phyloP scores from a whole-genome alignment of 371 early-diverging fungal species.

The Smittium mucronatum region DNA sequence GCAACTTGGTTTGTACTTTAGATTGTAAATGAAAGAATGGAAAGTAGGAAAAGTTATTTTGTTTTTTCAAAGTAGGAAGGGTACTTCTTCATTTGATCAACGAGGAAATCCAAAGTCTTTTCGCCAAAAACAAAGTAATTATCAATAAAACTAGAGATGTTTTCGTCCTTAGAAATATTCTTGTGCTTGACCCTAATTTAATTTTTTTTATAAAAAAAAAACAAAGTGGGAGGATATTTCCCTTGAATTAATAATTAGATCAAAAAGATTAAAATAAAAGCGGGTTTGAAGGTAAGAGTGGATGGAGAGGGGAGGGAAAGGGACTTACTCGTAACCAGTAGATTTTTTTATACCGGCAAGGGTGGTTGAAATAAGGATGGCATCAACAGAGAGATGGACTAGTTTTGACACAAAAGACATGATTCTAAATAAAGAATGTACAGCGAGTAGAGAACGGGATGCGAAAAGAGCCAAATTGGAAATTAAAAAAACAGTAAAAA shows the following conservation, averaged over 20 bases:
- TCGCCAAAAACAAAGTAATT: conserved; percentile 26
- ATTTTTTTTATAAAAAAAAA: too few relatives aligned
- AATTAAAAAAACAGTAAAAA: too few relatives aligned
- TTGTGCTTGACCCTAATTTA: conserved; percentile 21
- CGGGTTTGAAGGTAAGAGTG: not conserved
- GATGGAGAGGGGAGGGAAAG: too few relatives aligned
- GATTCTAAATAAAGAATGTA: too few relatives aligned
- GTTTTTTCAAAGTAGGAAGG: conserved; percentile 20
- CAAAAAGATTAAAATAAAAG: not conserved
- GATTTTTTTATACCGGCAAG: conserved; percentile 64
- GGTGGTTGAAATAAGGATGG: conserved; percentile 53
- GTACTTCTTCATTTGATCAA: conserved; percentile 19
- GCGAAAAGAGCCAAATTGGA: too few relatives aligned
- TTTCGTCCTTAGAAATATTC: conserved; percentile 20
- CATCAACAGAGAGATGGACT: conserved; percentile 54
- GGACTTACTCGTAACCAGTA: conserved; percentile 46
- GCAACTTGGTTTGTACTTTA: not conserved
- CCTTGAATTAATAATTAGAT: not conserved
- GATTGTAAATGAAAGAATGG: not conserved
- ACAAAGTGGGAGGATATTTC: too few relatives aligned
- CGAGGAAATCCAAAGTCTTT: conserved; percentile 22
- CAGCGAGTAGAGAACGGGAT: too few relatives aligned
- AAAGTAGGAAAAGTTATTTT: not conserved
- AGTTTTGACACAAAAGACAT: conserved; percentile 36
- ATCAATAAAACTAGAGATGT: conserved; percentile 19